phyloP scores from a whole-genome alignment of 73 alveolate species.

The Paramecium sonneborni region DNA sequence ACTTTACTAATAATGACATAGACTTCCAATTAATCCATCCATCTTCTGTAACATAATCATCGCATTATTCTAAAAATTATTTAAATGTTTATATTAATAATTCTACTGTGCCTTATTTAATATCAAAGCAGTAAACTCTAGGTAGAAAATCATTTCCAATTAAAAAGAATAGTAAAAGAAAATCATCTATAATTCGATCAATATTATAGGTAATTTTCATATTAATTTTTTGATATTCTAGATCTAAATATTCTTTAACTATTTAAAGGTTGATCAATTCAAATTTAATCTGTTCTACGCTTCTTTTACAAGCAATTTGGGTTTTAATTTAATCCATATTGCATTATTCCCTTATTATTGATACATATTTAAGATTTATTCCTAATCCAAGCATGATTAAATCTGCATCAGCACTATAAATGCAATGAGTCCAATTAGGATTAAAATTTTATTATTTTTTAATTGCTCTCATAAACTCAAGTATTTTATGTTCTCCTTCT shows the following conservation, averaged over 20 bases:
- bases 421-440: conserved; percentile 91
- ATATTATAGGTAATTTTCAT: conserved; percentile 82
- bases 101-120: conserved; percentile 94
- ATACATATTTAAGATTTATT: conserved; percentile 89
- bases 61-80: conserved; percentile 80
- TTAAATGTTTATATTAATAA: conserved; percentile 86
- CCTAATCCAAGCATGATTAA: conserved; percentile 94
- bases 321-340: not conserved
- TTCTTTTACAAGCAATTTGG: conserved; percentile 74
- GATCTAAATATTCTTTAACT: conserved; percentile 92
- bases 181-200: conserved; percentile 96
- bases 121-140: conserved; percentile 88
- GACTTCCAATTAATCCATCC: conserved; percentile 94
- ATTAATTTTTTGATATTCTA: conserved; percentile 81
- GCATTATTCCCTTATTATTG: conserved; percentile 93
- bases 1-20: conserved; percentile 53
- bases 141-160: conserved; percentile 99
- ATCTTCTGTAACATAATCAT: conserved; percentile 87
- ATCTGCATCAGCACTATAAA: conserved; percentile 99
- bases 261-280: conserved; percentile 84
- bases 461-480: conserved; percentile 89
- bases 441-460: conserved; percentile 73
- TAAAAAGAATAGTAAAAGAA: conserved; percentile 94
- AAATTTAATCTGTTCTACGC: conserved; percentile 71
- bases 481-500: conserved; percentile 99